Evolutionary conservation across 2,329 filamentous ascomycete genomes (phyloP).

Genomic region (Cladobotryum mycophilum): DNA sequence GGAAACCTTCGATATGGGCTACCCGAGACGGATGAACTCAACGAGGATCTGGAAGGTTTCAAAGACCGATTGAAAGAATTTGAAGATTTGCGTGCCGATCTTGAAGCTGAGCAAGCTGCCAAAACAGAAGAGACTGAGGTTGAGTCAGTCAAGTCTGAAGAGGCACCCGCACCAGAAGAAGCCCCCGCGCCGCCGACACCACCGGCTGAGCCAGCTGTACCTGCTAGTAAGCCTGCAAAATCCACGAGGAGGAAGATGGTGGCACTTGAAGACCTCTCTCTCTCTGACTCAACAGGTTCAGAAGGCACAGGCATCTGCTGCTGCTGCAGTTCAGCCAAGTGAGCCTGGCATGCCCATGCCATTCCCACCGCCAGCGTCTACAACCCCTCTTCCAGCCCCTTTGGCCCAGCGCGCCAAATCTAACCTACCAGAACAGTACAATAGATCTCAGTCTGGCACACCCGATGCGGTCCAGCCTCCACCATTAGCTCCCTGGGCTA

Average conservation of each 20-base stretch:
- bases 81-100: slow-evolving; percentile 67
- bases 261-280: slow-evolving; percentile 32
- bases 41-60: slow-evolving; percentile 52
- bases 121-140: slow-evolving; percentile 16
- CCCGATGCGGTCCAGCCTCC: slow-evolving; percentile 57
- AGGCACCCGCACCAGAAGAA: neutral
- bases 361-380: slow-evolving; percentile 64
- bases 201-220: slow-evolving; percentile 4
- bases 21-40: slow-evolving; percentile 44
- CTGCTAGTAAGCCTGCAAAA: slow-evolving; percentile 20
- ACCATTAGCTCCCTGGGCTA: slow-evolving; percentile 90
- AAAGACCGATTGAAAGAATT: slow-evolving; percentile 77
- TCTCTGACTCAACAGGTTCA: slow-evolving; percentile 81
- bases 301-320: slow-evolving; percentile 55
- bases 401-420: slow-evolving; percentile 79
- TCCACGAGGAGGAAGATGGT: slow-evolving; percentile 26
- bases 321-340: slow-evolving; percentile 41
- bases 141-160: neutral
- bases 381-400: slow-evolving; percentile 79
- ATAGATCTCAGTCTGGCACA: slow-evolving; percentile 70
- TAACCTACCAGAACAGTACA: slow-evolving; percentile 71
- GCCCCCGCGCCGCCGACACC: neutral
- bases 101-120: slow-evolving; percentile 49
- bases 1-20: slow-evolving; percentile 39
- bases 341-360: slow-evolving; percentile 66